Conservation (phyloP, 2,329 filamentous ascomycete genomes). For the Thermothelomyces thermophilus region DNA sequence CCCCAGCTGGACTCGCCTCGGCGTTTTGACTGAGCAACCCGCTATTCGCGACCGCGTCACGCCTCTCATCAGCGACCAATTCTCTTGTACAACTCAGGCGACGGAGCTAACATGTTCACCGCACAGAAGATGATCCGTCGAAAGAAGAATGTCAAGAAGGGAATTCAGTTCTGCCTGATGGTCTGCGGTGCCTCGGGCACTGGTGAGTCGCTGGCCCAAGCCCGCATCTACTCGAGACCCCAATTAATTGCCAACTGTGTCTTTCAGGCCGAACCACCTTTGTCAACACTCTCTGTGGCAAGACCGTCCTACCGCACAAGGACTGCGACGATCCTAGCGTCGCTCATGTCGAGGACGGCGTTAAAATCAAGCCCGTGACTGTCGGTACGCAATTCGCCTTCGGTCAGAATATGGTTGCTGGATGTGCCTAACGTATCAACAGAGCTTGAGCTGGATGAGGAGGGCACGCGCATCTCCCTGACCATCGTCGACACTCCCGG, state of each 20-base stretch:
- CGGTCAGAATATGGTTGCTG: neutral
- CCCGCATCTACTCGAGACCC: neutral
- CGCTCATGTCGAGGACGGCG: constrained; percentile 90
- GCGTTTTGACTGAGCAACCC: neutral
- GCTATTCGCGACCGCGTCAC: neutral
- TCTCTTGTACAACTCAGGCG: neutral
- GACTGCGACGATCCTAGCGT: constrained; percentile 84
- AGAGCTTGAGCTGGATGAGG: constrained; percentile 96
- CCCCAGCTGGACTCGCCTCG: constrained; percentile 3
- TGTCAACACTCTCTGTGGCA: constrained; percentile 97
- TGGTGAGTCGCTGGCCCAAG: constrained; percentile 51
- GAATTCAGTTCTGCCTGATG: constrained; percentile 99
- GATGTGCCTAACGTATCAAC: constrained; percentile 10
- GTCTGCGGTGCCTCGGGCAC: constrained; percentile 98
- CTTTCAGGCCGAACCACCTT: constrained; percentile 89
- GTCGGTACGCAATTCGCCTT: constrained; percentile 61
- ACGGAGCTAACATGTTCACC: constrained; percentile 25
- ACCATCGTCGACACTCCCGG: constrained; percentile 98
- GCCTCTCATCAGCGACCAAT: constrained; percentile 11
- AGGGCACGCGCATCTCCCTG: constrained; percentile 94
- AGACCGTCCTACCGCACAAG: constrained; percentile 84
- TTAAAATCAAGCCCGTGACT: constrained; percentile 97
- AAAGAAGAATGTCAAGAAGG: constrained; percentile 99
- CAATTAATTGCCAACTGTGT: constrained; percentile 11
- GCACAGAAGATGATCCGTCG: constrained; percentile 87